These are phyloP conservation scores for Parachlorella kessleri DNA, from an alignment of 139 green algal species.

Conservation along the genomic window DNA sequence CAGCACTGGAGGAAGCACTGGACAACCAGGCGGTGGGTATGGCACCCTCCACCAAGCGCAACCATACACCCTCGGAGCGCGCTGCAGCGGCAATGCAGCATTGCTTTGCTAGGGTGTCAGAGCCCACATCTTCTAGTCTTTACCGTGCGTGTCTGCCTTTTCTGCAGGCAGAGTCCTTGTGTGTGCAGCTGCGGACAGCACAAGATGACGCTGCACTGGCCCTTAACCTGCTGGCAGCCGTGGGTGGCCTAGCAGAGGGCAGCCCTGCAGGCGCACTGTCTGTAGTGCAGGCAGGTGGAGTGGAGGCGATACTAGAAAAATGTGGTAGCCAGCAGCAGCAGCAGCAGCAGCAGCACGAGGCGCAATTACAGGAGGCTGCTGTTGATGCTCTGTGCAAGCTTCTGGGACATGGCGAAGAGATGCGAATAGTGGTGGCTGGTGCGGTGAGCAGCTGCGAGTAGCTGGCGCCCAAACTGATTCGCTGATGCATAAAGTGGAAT, in stretches of 20 bases:
- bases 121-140: no score
- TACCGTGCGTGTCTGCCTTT: no score
- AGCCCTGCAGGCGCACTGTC: background rate
- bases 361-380: conserved; percentile 30
- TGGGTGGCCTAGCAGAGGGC: conserved; percentile 26
- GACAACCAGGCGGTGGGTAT: conserved; percentile 5
- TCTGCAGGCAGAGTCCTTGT: conserved; percentile 4
- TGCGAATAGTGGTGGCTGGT: background rate
- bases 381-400: conserved; percentile 33
- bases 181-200: background rate
- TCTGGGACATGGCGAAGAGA: background rate
- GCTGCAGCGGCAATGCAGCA: no score
- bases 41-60: no score
- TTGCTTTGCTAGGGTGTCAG: no score
- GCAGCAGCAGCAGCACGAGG: background rate
- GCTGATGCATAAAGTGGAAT: no score
- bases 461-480: no score
- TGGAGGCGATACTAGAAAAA: conserved; percentile 26
- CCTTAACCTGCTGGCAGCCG: conserved; percentile 27
- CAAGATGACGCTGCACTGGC: background rate
- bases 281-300: conserved; percentile 14
- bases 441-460: no score
- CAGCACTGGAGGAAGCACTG: conserved; percentile 3
- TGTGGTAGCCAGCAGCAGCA: no score
- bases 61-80: no score